Evolutionary conservation across 805 yeast species (phyloP), one percentile per base, ranked within the genome.

Genomic region (Lipomyces sp.): DNA sequence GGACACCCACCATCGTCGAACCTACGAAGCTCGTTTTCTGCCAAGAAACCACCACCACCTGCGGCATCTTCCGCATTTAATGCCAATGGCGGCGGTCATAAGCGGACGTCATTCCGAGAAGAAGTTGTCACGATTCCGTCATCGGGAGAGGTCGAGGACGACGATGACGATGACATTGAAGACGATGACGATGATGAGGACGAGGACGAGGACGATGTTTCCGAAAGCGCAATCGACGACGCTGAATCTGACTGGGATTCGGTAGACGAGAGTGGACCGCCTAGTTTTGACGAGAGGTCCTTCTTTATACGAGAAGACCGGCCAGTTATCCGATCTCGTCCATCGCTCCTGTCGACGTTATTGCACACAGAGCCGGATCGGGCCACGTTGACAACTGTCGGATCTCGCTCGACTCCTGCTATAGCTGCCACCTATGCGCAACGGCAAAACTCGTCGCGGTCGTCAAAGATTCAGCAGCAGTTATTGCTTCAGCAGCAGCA

Each of bases 161-260:
- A 51, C 15, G 63, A 55, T 35, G 63, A 59, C 18, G 71, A 67
- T 8, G 63, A 64, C 39, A 59, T 50, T 11, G 69, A 63, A n/a
- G 64, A 59, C 11, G 68, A 62, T 24, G 62, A 60, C 15, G 71
- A 66, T 35, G 66, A 61, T 2, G 66, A 37, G 35, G 67, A 57
- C 15, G 68, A 60, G 39, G 75, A 67, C 50, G 39, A 37, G 15
- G 39, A 37, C 13, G 4, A 10, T 11, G 63, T 59, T 59, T 60
- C 66, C 51, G 68, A 63, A 62, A 63, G 53, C 60, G 71, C 67
- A 48, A 72, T 53, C 53, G 78, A 72, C 18, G 76, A 71, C 8
- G 76, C 75, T 48, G 80, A 76, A 30, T 77, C 77, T 2, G 78
- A 73, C 39, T 78, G 80, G 80, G 80, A 77, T 63, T 76, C 79